Evolutionary conservation across 169 alveolate genomes (phyloP), one percentile per base, ranked within the genome.

Genomic region (Eimeria praecox): DNA sequence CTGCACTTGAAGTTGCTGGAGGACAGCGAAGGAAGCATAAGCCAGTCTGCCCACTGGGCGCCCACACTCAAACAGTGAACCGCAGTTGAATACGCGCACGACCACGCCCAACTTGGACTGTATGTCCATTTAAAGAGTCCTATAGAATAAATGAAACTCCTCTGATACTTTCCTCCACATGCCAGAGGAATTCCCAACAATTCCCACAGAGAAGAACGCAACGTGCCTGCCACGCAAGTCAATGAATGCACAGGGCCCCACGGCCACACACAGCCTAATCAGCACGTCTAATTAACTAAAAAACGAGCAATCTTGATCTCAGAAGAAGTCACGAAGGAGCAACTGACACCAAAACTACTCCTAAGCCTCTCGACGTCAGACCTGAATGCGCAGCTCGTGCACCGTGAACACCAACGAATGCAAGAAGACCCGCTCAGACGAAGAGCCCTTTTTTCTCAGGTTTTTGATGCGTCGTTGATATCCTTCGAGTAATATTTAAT

Each of bases 21-120:
- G 59, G 33, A 82, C 24, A 30, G 44, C 90, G 69, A 16, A 49
- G 90, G 90, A 82, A 82, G 90, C 90, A 82, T 49, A 30, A 49
- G 90, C 90, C 86, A 44, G 86, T 75, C 85, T 40, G 86, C 86
- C 56, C 62, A 75, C 40, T 44, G n/a, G 86, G 86, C 86, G 86
- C 38, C 62, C 35, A 14, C 59, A 22, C 35, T 40, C 33, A 44
- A 66, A 33, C 27, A n/a, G 78, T 6, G 78, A 6, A 33, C 22
- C 3, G 40, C 6, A n/a, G 8, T 2, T 2, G 27, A 12, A 14
- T 66, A 24, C 20, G 46, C 46, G 22, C 22, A 33, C 46, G 46
- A 66, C 3, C 78, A 10, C 78, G 3, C 30, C 78, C 78, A 6
- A 42, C 33, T 4, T 66, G 20, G 78, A 5, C 46, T 44, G 24